Conservation (phyloP, 805 yeast genomes). For the Yarrowia bubula region DNA sequence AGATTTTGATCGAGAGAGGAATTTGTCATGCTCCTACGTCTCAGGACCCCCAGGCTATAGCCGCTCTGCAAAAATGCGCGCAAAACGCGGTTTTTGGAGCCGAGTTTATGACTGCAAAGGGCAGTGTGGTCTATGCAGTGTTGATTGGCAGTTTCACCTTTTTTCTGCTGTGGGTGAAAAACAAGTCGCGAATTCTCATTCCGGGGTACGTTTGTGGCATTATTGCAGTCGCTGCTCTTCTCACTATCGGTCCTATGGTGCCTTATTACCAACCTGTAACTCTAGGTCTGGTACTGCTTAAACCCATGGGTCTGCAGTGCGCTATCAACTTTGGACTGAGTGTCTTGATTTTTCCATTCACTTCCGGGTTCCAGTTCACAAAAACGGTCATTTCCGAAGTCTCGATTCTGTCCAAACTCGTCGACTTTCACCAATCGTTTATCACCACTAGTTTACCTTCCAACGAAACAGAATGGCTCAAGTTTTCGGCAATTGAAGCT, state of each 20-base stretch:
- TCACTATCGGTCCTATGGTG: neutral
- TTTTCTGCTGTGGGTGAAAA: neutral
- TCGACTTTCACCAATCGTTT: neutral
- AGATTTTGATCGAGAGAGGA: neutral
- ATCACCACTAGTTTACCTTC: neutral
- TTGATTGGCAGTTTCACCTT: neutral
- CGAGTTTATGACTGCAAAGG: constrained; percentile 1
- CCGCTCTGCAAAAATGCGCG: neutral
- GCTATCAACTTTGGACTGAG: neutral
- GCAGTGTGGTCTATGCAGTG: neutral
- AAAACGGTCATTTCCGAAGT: neutral
- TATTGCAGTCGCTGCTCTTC: neutral
- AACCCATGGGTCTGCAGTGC: neutral
- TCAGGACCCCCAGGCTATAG: neutral
- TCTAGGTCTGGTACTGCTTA: neutral
- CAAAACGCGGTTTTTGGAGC: neutral
- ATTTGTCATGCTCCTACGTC: neutral
- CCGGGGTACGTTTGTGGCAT: constrained; percentile 2
- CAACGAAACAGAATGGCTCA: neutral
- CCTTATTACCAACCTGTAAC: neutral
- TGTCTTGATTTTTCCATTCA: neutral
- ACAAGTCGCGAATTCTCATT: neutral
- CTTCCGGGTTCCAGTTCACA: neutral
- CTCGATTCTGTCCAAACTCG: neutral
- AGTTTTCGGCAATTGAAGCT: neutral